Conservation (phyloP, 441 rosid species). For the Erodium moschatum region DNA sequence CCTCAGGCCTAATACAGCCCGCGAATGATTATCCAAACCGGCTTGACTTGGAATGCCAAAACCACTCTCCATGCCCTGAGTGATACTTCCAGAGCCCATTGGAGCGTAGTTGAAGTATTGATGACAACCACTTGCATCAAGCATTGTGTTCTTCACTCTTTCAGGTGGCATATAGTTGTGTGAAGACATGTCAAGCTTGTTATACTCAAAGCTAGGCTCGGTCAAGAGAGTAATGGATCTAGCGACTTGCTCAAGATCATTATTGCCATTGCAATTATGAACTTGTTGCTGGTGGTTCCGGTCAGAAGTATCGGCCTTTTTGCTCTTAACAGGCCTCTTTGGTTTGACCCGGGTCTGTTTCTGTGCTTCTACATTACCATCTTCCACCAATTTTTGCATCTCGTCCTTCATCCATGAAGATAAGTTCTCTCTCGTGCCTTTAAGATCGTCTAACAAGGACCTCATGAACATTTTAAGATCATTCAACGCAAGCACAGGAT, state of each 20-base stretch:
- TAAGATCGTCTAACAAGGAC: constrained; percentile 46
- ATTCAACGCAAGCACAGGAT: constrained; percentile 25
- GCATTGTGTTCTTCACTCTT: constrained; percentile 23
- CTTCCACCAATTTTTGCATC: constrained; percentile 33
- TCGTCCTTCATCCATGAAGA: constrained; percentile 49
- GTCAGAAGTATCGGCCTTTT: constrained; percentile 6
- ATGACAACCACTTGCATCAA: constrained; percentile 27
- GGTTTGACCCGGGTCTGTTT: constrained; percentile 8
- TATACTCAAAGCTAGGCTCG: no score
- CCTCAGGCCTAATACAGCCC: constrained; percentile 24
- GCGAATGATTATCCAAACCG: constrained; percentile 16
- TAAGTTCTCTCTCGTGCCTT: constrained; percentile 35
- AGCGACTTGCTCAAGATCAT: constrained; percentile 19
- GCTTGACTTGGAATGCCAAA: constrained; percentile 25
- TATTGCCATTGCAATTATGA: constrained; percentile 18
- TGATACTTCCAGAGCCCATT: background rate
- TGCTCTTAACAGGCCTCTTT: constrained; percentile 17
- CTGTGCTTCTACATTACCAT: constrained; percentile 21
- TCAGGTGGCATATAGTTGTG: constrained; percentile 29
- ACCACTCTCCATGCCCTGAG: background rate
- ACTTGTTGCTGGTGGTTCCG: background rate
- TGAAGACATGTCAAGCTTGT: constrained; percentile 19
- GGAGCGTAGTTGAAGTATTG: constrained; percentile 29
- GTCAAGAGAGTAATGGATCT: constrained; percentile 10
- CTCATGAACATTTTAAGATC: constrained; percentile 36